phyloP scores from a whole-genome alignment of 768 basidiomycete genomes.

The Trametes coccinea region DNA sequence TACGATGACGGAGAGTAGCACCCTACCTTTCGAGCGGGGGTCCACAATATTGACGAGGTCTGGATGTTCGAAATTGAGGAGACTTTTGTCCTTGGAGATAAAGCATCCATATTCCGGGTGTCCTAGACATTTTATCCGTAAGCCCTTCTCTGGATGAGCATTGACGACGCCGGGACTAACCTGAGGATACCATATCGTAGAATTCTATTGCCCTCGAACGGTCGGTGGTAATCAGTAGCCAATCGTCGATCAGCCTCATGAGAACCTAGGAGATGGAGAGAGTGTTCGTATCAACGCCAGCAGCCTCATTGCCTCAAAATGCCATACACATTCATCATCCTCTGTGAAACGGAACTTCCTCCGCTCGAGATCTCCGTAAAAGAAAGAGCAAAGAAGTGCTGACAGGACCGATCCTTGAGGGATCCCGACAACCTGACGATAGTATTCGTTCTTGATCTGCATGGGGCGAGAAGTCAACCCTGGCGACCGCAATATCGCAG shows the following conservation, averaged over 20 bases:
- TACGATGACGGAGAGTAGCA: not conserved
- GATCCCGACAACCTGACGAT: constrained; percentile 90
- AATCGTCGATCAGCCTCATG: constrained; percentile 91
- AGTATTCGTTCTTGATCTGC: constrained; percentile 80
- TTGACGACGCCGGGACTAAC: constrained; percentile 33
- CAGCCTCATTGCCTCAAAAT: not conserved
- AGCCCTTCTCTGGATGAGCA: not conserved
- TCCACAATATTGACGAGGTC: constrained; percentile 55
- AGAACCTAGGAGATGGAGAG: constrained; percentile 54
- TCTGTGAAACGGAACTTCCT: constrained; percentile 52
- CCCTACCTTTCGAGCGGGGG: constrained; percentile 43
- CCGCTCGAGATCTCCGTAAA: constrained; percentile 89
- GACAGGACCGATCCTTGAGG: constrained; percentile 99
- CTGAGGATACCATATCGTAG: constrained; percentile 72
- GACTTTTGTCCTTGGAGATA: constrained; percentile 85
- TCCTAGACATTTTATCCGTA: constrained; percentile 42
- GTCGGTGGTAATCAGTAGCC: constrained; percentile 81
- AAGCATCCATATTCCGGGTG: constrained; percentile 95
- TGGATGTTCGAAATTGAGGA: constrained; percentile 78
- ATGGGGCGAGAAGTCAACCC: not conserved
- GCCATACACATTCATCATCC: constrained; percentile 62
- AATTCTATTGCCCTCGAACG: constrained; percentile 62
- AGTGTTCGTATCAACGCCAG: not conserved
- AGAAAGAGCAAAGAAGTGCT: constrained; percentile 88
- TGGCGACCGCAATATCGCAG: not conserved